These are phyloP conservation scores for Penicillium malachiteum DNA, from an alignment of 495 filamentous ascomycete species.

Conservation along the genomic window DNA sequence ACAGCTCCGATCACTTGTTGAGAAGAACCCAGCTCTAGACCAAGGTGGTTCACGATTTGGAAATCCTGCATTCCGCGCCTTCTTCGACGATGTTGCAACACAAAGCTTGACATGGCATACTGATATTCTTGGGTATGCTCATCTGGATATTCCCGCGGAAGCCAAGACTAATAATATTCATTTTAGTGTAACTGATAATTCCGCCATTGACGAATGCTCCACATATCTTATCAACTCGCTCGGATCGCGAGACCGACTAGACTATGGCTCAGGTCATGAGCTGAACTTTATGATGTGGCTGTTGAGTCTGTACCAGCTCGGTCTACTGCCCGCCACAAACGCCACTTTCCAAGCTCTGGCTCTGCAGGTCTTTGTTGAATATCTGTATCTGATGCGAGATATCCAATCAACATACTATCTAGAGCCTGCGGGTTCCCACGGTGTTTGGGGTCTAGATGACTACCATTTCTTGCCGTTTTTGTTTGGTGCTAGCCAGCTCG, in stretches of 20 bases:
- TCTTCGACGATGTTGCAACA: conserved; percentile 70
- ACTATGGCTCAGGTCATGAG: conserved; percentile 97
- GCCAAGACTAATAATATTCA: too few relatives aligned
- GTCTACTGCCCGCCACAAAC: conserved; percentile 57
- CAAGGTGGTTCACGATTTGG: conserved; percentile 89
- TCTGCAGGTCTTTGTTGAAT: conserved; percentile 73
- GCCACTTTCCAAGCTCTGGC: conserved; percentile 62
- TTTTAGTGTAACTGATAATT: conserved; percentile 37
- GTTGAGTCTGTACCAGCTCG: conserved; percentile 82
- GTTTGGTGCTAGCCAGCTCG: conserved; percentile 88
- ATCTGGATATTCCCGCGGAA: too few relatives aligned
- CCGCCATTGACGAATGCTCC: conserved; percentile 66
- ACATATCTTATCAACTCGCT: conserved; percentile 81
- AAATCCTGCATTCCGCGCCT: conserved; percentile 83
- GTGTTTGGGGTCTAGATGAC: conserved; percentile 96
- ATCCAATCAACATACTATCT: conserved; percentile 91
- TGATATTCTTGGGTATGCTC: conserved; percentile 41
- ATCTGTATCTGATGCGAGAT: conserved; percentile 77
- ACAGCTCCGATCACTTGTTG: conserved; percentile 59
- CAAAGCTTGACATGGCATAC: conserved; percentile 42
- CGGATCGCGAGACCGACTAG: conserved; percentile 83
- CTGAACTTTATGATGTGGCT: conserved; percentile 95
- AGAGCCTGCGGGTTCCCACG: conserved; percentile 92
- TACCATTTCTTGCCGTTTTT: conserved; percentile 97
- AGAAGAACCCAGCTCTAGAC: conserved; percentile 72